Conservation (phyloP, 192 early-diverging fungal species). For the Podila epicladia region DNA sequence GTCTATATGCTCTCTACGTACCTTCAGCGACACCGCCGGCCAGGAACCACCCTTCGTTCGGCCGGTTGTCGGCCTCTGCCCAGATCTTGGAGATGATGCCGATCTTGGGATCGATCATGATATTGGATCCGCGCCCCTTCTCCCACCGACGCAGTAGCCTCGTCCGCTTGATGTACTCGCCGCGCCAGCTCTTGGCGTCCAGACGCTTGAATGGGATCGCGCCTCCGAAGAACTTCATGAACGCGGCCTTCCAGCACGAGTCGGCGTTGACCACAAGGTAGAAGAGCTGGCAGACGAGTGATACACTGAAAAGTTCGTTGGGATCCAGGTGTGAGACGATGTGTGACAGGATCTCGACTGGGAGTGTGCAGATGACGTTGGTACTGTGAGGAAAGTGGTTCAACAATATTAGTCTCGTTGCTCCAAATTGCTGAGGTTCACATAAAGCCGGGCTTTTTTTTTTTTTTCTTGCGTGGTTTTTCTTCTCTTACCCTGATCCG, state of each 20-base stretch:
- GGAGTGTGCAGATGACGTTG: constrained; percentile 30
- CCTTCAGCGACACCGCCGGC: constrained; percentile 63
- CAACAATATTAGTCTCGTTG: neutral
- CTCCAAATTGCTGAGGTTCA: neutral
- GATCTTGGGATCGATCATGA: constrained; percentile 66
- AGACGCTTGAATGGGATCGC: constrained; percentile 42
- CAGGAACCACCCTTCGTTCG: constrained; percentile 51
- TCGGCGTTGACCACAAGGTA: constrained; percentile 47
- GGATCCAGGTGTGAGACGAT: constrained; percentile 44
- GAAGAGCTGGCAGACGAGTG: constrained; percentile 29
- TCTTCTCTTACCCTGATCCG: constrained; percentile 10
- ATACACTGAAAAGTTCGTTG: constrained; percentile 22
- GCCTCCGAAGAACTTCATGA: constrained; percentile 42
- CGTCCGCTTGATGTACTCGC: constrained; percentile 50
- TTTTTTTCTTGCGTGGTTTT: neutral
- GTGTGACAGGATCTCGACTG: constrained; percentile 38
- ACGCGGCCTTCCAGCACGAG: constrained; percentile 47
- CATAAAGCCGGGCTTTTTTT: neutral
- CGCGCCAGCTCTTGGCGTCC: constrained; percentile 45
- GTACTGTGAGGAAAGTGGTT: constrained; percentile 2
- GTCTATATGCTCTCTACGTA: constrained; percentile 7
- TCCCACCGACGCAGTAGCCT: constrained; percentile 51
- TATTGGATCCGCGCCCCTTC: constrained; percentile 55
- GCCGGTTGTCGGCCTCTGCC: constrained; percentile 51
- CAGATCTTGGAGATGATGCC: constrained; percentile 59